A percentile compares a stretch with the other conserved stretches of the same genome.
phyloP scores from a whole-genome alignment of 2,329 filamentous ascomycete genomes.

The Paracoccidioides brasiliensis region DNA sequence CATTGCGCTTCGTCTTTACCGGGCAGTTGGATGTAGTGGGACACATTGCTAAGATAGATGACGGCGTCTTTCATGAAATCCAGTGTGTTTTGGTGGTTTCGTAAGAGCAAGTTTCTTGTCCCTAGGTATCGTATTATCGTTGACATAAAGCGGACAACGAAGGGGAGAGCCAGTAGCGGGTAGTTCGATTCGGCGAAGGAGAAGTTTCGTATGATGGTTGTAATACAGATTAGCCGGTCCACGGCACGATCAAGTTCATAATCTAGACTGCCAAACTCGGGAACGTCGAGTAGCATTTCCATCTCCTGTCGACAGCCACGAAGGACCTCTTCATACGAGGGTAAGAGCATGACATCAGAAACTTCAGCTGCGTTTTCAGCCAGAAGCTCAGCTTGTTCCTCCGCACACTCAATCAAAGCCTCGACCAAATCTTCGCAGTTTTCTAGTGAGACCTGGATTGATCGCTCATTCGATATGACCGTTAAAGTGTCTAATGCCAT shows the following conservation, averaged over 20 bases:
- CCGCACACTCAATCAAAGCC: conserved; percentile 75
- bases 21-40: conserved; percentile 65
- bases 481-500: conserved; percentile 75
- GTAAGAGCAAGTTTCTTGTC: conserved; percentile 73
- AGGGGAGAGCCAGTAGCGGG: conserved; percentile 55
- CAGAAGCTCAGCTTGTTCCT: conserved; percentile 75
- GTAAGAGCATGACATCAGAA: conserved; percentile 71
- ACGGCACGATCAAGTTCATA: conserved; percentile 79
- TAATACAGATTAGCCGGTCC: conserved; percentile 78
- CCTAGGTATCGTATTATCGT: conserved; percentile 75
- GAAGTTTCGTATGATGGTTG: conserved; percentile 81
- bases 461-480: conserved; percentile 52
- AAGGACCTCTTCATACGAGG: conserved; percentile 75
- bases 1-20: conserved; percentile 77
- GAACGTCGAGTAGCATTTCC: conserved; percentile 56
- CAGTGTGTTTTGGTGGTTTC: conserved; percentile 69
- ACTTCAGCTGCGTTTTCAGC: conserved; percentile 73
- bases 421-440: conserved; percentile 82
- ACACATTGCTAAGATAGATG: conserved; percentile 77
- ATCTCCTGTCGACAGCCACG: conserved; percentile 65
- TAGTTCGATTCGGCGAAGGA: conserved; percentile 79
- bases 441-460: conserved; percentile 53
- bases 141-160: conserved; percentile 71
- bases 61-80: conserved; percentile 97
- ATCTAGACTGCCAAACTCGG: conserved; percentile 59